A percentile compares a stretch with the other conserved stretches of the same genome.
These are phyloP conservation scores for Scheffersomyces parashehatae DNA, from an alignment of 1,139 yeast species.

Conservation along the genomic window DNA sequence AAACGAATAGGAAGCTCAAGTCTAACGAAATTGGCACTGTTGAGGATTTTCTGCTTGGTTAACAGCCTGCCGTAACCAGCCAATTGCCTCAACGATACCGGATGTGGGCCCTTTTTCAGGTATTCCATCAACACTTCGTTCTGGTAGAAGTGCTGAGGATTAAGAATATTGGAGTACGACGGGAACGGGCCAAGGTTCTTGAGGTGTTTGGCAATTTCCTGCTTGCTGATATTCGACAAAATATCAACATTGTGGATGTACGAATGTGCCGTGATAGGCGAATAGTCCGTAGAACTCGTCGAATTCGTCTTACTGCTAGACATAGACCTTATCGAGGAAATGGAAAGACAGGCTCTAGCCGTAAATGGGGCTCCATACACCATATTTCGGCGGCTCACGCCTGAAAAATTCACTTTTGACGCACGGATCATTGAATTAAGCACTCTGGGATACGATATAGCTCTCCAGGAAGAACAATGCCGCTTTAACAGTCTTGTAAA, in stretches of 20 bases:
- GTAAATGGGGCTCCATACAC: too few relatives aligned
- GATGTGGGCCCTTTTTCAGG: slow-evolving; percentile 69
- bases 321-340: not conserved
- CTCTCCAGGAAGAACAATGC: too few relatives aligned
- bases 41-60: slow-evolving; percentile 74
- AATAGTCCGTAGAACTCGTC: not conserved
- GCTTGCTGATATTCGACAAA: slow-evolving; percentile 28
- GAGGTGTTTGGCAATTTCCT: slow-evolving; percentile 43
- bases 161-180: slow-evolving; percentile 44
- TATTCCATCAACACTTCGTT: slow-evolving; percentile 73
- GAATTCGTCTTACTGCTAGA: not conserved
- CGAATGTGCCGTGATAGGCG: slow-evolving; percentile 14
- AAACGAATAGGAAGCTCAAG: slow-evolving; percentile 81
- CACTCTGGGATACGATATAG: too few relatives aligned
- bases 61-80: slow-evolving; percentile 86
- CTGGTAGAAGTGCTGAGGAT: slow-evolving; percentile 82
- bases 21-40: slow-evolving; percentile 85
- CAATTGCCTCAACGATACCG: slow-evolving; percentile 82
- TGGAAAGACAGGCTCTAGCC: not conserved
- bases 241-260: slow-evolving; percentile 20
- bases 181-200: slow-evolving; percentile 47
- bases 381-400: too few relatives aligned
- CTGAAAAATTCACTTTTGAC: too few relatives aligned
- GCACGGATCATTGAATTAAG: too few relatives aligned
- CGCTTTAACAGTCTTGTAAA: too few relatives aligned